Evolutionary conservation across 2,329 filamentous ascomycete species (phyloP).

Genomic region (Penicillium sp.): DNA sequence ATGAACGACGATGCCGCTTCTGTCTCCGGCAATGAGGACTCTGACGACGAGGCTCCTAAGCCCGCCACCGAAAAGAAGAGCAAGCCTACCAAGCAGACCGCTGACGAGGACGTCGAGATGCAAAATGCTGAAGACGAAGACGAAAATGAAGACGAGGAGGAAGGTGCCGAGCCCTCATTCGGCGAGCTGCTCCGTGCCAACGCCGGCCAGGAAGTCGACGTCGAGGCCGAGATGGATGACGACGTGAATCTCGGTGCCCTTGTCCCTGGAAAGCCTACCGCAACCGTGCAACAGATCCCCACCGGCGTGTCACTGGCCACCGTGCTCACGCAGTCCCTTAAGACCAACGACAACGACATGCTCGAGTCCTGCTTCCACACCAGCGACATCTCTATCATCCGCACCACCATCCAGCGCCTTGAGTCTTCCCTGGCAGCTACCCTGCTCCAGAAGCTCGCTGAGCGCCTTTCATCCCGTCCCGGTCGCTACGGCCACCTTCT

Average conservation of each 20-base stretch:
- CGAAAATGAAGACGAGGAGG: conserved; percentile 40
- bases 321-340: conserved; percentile 88
- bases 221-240: conserved; percentile 53
- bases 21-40: conserved; percentile 28
- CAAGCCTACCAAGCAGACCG: conserved; percentile 19
- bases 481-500: conserved; percentile 87
- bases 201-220: conserved; percentile 72
- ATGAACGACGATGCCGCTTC: conserved; percentile 31
- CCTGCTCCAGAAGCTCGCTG: conserved; percentile 79
- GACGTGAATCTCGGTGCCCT: conserved; percentile 43
- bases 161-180: conserved; percentile 66
- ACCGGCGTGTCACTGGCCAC: conserved; percentile 81
- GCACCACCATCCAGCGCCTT: conserved; percentile 84
- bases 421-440: conserved; percentile 78
- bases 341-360: conserved; percentile 83
- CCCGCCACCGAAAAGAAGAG: conserved; percentile 20
- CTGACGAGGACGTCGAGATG: conserved; percentile 43
- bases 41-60: conserved; percentile 24
- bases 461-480: conserved; percentile 80
- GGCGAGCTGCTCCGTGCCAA: conserved; percentile 76
- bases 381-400: conserved; percentile 71
- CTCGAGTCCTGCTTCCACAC: conserved; percentile 90
- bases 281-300: conserved; percentile 56
- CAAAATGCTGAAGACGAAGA: conserved; percentile 34
- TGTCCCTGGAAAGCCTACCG: conserved; percentile 46